Conservation (phyloP, 2,329 filamentous ascomycete species). For the Dothideomycetes sp. region DNA sequence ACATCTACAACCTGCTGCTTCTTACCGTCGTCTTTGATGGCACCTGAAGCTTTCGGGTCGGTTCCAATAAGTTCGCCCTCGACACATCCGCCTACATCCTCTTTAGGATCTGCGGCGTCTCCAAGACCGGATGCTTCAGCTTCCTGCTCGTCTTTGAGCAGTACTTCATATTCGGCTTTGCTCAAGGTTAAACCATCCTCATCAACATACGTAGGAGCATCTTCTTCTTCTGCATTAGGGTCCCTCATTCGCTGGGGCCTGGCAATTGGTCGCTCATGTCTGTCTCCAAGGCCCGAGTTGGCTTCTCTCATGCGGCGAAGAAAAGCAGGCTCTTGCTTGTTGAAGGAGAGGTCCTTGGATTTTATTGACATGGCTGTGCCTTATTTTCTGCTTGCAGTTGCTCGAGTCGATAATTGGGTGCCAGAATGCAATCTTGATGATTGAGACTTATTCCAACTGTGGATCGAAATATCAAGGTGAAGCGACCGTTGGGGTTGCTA, state of each 20-base stretch:
- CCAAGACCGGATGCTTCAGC: constrained; percentile 12
- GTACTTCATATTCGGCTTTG: constrained; percentile 38
- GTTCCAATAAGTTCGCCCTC: constrained; percentile 12
- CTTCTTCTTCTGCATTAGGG: constrained; percentile 63
- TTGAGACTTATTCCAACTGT: too few species aligned
- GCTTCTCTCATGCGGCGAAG: constrained; percentile 38
- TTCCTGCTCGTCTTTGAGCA: constrained; percentile 12
- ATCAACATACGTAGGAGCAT: constrained; percentile 64
- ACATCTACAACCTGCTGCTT: constrained; percentile 9
- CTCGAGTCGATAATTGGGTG: too few species aligned
- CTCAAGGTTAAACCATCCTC: constrained; percentile 54
- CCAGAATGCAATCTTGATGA: too few species aligned
- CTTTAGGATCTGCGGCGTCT: constrained; percentile 7
- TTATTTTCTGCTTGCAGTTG: not conserved
- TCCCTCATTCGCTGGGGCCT: constrained; percentile 34
- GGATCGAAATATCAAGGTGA: too few species aligned
- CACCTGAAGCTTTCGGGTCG: constrained; percentile 15
- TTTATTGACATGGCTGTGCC: constrained; percentile 17
- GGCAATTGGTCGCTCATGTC: constrained; percentile 32
- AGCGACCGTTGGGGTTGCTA: too few species aligned
- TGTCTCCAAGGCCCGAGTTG: constrained; percentile 29
- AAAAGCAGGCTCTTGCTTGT: constrained; percentile 34
- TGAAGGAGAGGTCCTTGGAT: constrained; percentile 58
- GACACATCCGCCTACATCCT: constrained; percentile 11
- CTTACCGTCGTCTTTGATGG: constrained; percentile 13